Base-by-base conservation (phyloP, 257 asterid species). In the Haberlea rhodopensis region DNA sequence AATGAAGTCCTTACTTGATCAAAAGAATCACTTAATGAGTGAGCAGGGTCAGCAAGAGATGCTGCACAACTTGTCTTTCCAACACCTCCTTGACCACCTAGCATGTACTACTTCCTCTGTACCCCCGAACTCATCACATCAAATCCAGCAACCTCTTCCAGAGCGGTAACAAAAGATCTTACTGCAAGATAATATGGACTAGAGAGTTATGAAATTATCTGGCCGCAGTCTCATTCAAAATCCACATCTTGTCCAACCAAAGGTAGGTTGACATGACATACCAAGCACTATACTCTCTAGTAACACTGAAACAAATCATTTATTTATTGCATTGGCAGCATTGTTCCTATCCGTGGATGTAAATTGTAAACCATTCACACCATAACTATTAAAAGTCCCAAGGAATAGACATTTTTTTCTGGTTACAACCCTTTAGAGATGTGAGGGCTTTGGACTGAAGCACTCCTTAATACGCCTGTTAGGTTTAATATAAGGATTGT, bases 31-130 rank as follows among this genome's bases (percentile, higher is more conserved):
- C 91, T 82, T 63, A 88, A 76, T 6, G 94, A 88, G 74, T 88
- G 96, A 60, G 94, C 96, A 43, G 91, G 91, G 70, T 85, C 91
- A 28, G 89, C 96, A 60, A 88, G 85, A 31, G 96, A 84, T 46
- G 96, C 96, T 46, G 96, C 94, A 64, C 94, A 88, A 61, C 91
- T 88, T 15, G 96, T 85, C 75, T 85, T 88, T 22, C 96, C 96
- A 65, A 88, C 94, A 6, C 96, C 96, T 62, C 95, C 91, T 77
- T 88, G 85, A 70, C 96, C 95, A 51, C 95, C 96, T 62, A 88
- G 45, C 95, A 86, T 79, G 73, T 76, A 88, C 65, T 80, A 88
- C 72, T 84, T 88, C 71, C 96, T 77, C 53, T 76, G 70, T 3
- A 78, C 64, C 63, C 91, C 86, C 62, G 76, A 70, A 63, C 76